Base-by-base conservation (phyloP, 2,329 filamentous ascomycete genomes). In the Penicillium sp. region DNA sequence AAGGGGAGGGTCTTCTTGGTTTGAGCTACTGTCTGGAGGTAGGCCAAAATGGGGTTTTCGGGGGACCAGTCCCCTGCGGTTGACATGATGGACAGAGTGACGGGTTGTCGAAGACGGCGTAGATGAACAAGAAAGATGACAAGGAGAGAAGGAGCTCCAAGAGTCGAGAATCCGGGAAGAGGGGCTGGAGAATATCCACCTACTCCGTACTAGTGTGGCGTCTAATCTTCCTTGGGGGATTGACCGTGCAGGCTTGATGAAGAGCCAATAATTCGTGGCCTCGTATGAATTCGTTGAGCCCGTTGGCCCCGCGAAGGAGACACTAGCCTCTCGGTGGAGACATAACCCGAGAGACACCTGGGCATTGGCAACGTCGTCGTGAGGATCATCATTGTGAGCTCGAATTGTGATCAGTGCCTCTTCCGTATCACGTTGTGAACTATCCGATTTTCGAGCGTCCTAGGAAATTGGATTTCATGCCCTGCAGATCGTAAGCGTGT, bases 1-100 rank as follows among this genome's bases (percentile, higher is more conserved):
- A 71, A 67, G n/a, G 73, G 73, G 18, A 76, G 62, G 29, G 66
- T 63, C 45, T 67, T 65, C 53, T 76, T 76, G 55, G 57, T 59
- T 34, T 57, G 59, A 24, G 60, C 58, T 50, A 76, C 58, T 44
- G 64, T 65, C 46, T 67, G 65, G n/a, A 75, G 61, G 51, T 76
- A 76, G 51, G 69, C 61, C 36, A 70, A 56, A 42, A 75, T 64
- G n/a, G 68, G 65, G 54, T 75, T 75, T 36, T 65, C 62, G 22
- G 67, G 62, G 41, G 48, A 50, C 43, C 53, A 52, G 29, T 62
- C 55, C 41, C 32, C 45, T 7, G 53, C n/a, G 21, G 45, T 42
- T 45, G 56, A 56, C 54, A 66, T 65, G n/a, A 60, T 68, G 49
- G 31, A 52, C 34, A 18, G 40, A 41, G 24, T 43, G 42, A 38